Evolutionary conservation across 768 basidiomycete genomes (phyloP), one percentile per base, ranked within the genome.

Genomic region (Imleria badia): DNA sequence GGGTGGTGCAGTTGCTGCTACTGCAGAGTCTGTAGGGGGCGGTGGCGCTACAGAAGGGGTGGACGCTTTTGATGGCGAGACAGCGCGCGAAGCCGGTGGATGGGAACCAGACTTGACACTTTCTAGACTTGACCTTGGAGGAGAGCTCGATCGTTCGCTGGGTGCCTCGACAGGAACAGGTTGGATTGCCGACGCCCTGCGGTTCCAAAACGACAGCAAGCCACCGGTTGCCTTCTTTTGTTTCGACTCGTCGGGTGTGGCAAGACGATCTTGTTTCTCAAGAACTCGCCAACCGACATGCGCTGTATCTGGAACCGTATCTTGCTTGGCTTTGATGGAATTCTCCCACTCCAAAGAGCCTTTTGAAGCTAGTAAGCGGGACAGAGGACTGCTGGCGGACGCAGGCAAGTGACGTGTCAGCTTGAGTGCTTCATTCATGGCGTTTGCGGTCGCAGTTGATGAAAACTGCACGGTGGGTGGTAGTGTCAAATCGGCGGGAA

Each of bases 321-420:
- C 81, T 30, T 78, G 76, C 44, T 73, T 74, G 3, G 80, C 72
- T 67, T 82, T 88, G 1, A 90, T 72, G 17, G 85, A 79, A 7
- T 76, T 76, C 65, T 91, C 87, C 91, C 91, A 92, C 20, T 87
- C 82, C 19, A 81, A 80, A 6, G 86, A 85, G 1, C 89, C 89
- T 68, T 86, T 89, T 1, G 86, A 82, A 6, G 82, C 76, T 39
- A 89, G 64, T 59, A 87, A 84, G 52, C 83, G 75, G n/a, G 85
- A 77, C 66, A 93, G 76, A 3, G 90, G 90, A 58, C 90, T 89
- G 26, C 62, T 67, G 17, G 76, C 78, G 5, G 83, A 77, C 22
- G 81, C 64, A 5, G 81, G 69, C 43, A 78, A 66, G 60, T 87
- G 81, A 55, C 85, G 80, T 0, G 89, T 89, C 46, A 87, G 69